Conservation (phyloP, 768 basidiomycete species). For the Suillus bovinus region DNA sequence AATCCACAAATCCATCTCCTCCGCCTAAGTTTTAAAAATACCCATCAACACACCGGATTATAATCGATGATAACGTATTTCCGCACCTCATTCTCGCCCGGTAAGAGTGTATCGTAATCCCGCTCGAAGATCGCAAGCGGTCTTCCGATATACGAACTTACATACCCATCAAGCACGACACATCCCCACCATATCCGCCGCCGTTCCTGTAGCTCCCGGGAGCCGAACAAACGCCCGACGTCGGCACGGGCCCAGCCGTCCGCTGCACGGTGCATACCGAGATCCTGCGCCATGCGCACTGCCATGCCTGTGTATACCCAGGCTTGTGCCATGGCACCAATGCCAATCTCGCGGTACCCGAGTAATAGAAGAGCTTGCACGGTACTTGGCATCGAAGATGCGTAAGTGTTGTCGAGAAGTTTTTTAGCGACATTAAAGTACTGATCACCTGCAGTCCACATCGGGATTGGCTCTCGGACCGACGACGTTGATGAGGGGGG, state of each 20-base stretch:
- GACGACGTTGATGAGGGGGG: constrained; percentile 31
- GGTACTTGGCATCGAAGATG: constrained; percentile 70
- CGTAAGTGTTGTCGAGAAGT: constrained; percentile 65
- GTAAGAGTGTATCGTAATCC: constrained; percentile 75
- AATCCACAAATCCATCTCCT: constrained; percentile 60
- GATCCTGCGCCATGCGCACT: constrained; percentile 89
- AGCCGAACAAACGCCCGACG: constrained; percentile 57
- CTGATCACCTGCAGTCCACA: constrained; percentile 82
- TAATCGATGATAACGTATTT: not conserved
- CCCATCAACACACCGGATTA: not conserved
- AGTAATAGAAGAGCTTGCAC: constrained; percentile 80
- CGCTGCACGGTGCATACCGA: constrained; percentile 80
- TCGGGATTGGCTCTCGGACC: constrained; percentile 49
- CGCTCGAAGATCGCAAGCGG: constrained; percentile 73
- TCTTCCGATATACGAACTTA: constrained; percentile 77
- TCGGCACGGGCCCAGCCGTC: constrained; percentile 72
- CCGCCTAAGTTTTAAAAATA: constrained; percentile 41
- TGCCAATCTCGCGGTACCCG: constrained; percentile 84
- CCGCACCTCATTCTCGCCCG: constrained; percentile 58
- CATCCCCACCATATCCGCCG: constrained; percentile 79
- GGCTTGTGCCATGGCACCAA: constrained; percentile 85
- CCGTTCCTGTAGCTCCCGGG: constrained; percentile 66
- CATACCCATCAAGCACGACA: constrained; percentile 77
- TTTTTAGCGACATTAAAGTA: constrained; percentile 68
- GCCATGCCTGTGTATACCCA: constrained; percentile 90